Evolutionary conservation across 768 basidiomycete species (phyloP).

Genomic region (Suillus subluteus): DNA sequence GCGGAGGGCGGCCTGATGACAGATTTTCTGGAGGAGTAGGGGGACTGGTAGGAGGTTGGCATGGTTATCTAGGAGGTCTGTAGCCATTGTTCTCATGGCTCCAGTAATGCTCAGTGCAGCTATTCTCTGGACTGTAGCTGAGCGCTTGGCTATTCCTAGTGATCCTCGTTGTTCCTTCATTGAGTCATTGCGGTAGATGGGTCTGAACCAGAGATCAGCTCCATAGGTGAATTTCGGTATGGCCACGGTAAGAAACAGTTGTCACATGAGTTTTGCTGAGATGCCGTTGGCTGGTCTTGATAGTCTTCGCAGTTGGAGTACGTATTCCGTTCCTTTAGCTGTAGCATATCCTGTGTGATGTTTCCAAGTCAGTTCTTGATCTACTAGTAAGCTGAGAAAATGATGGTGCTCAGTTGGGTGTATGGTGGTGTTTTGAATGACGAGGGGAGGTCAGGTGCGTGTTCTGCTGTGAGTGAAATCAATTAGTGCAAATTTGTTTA

Average conservation of each 20-base stretch:
- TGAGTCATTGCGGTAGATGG: background rate
- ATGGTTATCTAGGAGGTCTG: slow-evolving; percentile 16
- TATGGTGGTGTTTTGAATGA: background rate
- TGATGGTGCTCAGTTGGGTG: background rate
- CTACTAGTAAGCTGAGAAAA: slow-evolving; percentile 5
- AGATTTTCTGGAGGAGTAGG: background rate
- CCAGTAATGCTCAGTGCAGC: slow-evolving; percentile 9
- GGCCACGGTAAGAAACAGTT: slow-evolving; percentile 19
- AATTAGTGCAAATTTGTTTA: slow-evolving; percentile 12
- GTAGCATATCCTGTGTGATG: background rate
- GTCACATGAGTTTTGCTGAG: slow-evolving; percentile 1
- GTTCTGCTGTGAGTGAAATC: background rate
- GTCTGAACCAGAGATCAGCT: slow-evolving; percentile 21
- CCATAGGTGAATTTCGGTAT: slow-evolving; percentile 30
- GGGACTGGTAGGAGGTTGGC: slow-evolving; percentile 13
- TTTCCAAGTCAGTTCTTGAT: slow-evolving; percentile 11
- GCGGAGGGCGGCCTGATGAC: slow-evolving; percentile 1
- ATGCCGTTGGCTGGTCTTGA: background rate
- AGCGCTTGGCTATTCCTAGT: background rate
- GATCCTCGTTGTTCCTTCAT: background rate
- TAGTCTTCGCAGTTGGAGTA: background rate
- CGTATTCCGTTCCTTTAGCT: slow-evolving; percentile 2
- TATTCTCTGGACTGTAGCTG: slow-evolving; percentile 19
- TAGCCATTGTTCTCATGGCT: slow-evolving; percentile 14
- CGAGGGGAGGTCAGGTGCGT: fast-evolving